These are phyloP conservation scores for Mariannaea elegans DNA, from an alignment of 2,329 filamentous ascomycete genomes.

Conservation along the genomic window DNA sequence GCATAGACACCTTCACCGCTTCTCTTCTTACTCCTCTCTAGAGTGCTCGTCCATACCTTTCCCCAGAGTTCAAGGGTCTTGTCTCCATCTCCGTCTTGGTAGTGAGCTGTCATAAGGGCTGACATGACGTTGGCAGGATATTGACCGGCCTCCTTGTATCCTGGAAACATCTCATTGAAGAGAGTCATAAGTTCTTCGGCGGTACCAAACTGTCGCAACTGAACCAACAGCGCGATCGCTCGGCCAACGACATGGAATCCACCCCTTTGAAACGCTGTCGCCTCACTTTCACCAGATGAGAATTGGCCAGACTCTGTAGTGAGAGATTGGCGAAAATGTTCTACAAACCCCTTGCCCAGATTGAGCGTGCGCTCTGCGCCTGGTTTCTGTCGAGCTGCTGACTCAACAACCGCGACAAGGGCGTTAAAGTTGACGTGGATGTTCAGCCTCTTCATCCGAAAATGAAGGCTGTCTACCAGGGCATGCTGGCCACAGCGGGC, in stretches of 20 bases:
- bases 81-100: conserved; percentile 64
- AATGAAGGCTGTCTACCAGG: conserved; percentile 53
- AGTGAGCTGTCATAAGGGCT: conserved; percentile 74
- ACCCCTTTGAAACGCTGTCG: conserved; percentile 34
- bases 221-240: conserved; percentile 46
- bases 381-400: conserved; percentile 37
- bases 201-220: conserved; percentile 58
- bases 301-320: conserved; percentile 8
- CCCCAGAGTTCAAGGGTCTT: conserved; percentile 74
- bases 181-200: conserved; percentile 65
- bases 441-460: conserved; percentile 53
- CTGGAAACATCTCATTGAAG: conserved; percentile 56
- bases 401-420: conserved; percentile 53
- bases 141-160: conserved; percentile 42
- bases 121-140: conserved; percentile 66
- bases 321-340: conserved; percentile 39
- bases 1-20: conserved; percentile 49
- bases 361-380: conserved; percentile 35
- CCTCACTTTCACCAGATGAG: conserved; percentile 18
- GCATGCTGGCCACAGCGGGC: conserved; percentile 54
- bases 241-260: conserved; percentile 44
- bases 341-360: conserved; percentile 42
- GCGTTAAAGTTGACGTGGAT: conserved; percentile 54
- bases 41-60: conserved; percentile 63
- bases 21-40: conserved; percentile 44